These are phyloP conservation scores for Didymella keratinophila DNA, from an alignment of 2,329 filamentous ascomycete genomes.

Conservation along the genomic window DNA sequence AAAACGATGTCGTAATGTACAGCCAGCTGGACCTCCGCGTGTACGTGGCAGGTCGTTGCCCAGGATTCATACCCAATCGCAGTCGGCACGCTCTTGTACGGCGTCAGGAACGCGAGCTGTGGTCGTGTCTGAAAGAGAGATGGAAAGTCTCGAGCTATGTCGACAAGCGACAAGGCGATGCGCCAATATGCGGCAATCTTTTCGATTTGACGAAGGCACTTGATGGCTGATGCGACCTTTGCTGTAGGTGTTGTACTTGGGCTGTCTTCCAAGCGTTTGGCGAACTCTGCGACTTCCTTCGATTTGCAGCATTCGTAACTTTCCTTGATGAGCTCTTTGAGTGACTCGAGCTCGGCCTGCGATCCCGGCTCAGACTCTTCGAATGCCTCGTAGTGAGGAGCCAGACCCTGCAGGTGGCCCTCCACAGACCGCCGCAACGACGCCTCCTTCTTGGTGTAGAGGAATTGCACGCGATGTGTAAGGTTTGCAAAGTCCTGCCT, in stretches of 20 bases:
- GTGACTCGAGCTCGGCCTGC: not conserved
- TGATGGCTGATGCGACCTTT: slow-evolving; percentile 20
- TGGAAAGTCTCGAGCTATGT: not conserved
- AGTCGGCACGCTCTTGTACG: slow-evolving; percentile 16
- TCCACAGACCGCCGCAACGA: slow-evolving; percentile 5
- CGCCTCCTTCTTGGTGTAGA: slow-evolving; percentile 13
- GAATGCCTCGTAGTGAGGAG: slow-evolving; percentile 6
- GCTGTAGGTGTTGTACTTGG: slow-evolving; percentile 11
- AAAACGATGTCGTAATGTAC: slow-evolving; percentile 8
- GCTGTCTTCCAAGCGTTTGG: slow-evolving; percentile 10
- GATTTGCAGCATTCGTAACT: slow-evolving; percentile 10
- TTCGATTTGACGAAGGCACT: slow-evolving; percentile 16
- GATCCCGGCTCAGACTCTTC: slow-evolving; percentile 1
- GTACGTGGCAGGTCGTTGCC: slow-evolving; percentile 18
- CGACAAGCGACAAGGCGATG: slow-evolving; percentile 2
- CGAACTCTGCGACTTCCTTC: slow-evolving; percentile 7
- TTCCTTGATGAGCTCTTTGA: slow-evolving; percentile 9
- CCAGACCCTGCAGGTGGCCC: not conserved
- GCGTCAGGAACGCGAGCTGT: slow-evolving; percentile 8
- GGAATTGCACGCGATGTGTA: slow-evolving; percentile 11
- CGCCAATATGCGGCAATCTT: slow-evolving; percentile 18
- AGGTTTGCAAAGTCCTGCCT: slow-evolving; percentile 17
- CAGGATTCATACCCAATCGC: slow-evolving; percentile 15
- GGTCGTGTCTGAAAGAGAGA: slow-evolving; percentile 1
- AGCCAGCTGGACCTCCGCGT: slow-evolving; percentile 17